Base-by-base conservation (phyloP, 2,329 filamentous ascomycete species). In the Curvularia verruculosa region DNA sequence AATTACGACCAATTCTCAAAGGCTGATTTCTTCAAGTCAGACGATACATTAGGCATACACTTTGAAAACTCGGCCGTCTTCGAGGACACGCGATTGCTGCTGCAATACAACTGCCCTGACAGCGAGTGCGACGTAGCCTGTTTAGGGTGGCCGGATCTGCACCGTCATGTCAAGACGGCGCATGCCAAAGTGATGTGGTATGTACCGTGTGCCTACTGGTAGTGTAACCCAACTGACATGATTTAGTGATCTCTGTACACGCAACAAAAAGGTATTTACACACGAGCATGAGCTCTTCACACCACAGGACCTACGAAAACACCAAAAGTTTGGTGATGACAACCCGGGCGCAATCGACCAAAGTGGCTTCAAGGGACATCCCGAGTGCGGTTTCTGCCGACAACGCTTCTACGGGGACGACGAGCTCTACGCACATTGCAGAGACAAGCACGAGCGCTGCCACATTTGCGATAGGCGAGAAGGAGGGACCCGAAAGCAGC, bases 261-360 rank as follows among this genome's bases (percentile, higher is more conserved):
- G 92, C 58, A 93, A 97, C 81, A 99, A 99, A 79, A 97, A 96
- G 73, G 92, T 97, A 31, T 99, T 99, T 69, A 97, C 95, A 1
- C 95, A 99, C 78, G 95, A 99, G 77, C 95, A 99, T 74, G 91
- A 96, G 61, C 83, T 99, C 1, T 98, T 97, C 75, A 89, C 90
- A 0, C 84, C 87, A 60, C 85, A 88, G 61, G 91, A 94, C 66
- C 82, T 98, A 48, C 87, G 90, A 65, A 90, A 87, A 69, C 95
- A 99, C 75, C 96, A 98, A 84, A 90, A 87, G 60, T 87, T 89
- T 61, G 95, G 95, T 56, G 95, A 99, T 70, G 91, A 98, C 74
- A 89, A 89, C 63, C 93, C 94, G 3, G 94, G 95, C 31, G 89
- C 93, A 0, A 82, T 90, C 36, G 91, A 97, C 68, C 95, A 98